Evolutionary conservation across 139 green algal genomes (phyloP), one percentile per base, ranked within the genome.

Genomic region (Micractinium sp.): DNA sequence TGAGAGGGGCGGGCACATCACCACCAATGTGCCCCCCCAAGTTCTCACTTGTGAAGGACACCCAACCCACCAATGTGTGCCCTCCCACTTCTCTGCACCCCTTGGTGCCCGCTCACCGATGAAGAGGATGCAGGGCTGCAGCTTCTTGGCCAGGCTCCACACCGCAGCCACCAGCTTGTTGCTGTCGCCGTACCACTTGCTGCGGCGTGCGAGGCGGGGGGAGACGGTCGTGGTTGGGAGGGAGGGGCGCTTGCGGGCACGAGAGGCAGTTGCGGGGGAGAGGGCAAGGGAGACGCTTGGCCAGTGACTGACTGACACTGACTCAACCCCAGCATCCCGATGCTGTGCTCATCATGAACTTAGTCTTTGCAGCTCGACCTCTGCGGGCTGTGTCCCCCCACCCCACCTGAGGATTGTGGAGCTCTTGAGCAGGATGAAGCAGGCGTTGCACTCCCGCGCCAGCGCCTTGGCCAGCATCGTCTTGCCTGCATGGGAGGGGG

Each of bases 101-200:
- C 5, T 5, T 56, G 9, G n/a, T n/a, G 0, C 67, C 60, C 67
- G 19, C 92, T 38, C 87, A 96, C 95, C 97, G 20, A 99, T 97
- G 92, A 99, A 99, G 79, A 99, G 97, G 92, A 99, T 98, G 76
- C 93, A 86, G 94, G 3, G 96, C 92, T 99, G 92, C 77, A 99
- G 92, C 92, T 99, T 99, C 67, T 89, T 88, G 0, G 97, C 97
- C 73, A 99, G 89, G 35, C 92, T 96, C 92, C 98, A 99, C 22
- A 98, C 92, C 36, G 96, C 97, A 56, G 92, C 91, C 86, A 98
- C 94, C 71, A 97, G 92, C 92, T 98, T 98, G 90, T 98, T 95
- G 7, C 96, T 96, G 87, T 99, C 97, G 13, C 97, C 97, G 87
- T 98, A 97, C 97, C 97, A 99, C 94, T 99, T 99, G 93, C 88